Conservation (phyloP, 108 stramenopile species). For the Nitzschia sp. region DNA sequence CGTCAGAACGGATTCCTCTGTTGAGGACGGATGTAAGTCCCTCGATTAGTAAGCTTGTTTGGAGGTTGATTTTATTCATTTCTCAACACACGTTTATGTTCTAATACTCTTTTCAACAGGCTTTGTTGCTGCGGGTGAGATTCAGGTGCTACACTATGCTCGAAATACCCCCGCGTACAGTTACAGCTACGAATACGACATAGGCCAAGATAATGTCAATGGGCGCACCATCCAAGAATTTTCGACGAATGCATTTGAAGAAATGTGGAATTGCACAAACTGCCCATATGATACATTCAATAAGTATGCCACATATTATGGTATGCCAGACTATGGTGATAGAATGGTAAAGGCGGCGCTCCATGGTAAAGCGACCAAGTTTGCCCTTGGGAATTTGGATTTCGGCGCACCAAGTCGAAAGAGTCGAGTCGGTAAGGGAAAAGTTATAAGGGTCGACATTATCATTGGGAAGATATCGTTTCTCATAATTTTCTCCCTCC, state of each 20-base stretch:
- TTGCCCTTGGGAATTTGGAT: slow-evolving; percentile 50
- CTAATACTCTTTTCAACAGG: not conserved
- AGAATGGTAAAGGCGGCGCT: slow-evolving; percentile 56
- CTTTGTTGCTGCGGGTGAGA: slow-evolving; percentile 4
- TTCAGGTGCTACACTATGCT: slow-evolving; percentile 4
- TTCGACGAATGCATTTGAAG: slow-evolving; percentile 39
- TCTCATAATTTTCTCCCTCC: not conserved
- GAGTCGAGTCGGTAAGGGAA: slow-evolving; percentile 32
- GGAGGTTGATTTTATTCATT: not conserved
- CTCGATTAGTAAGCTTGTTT: not conserved
- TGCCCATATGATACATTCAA: slow-evolving; percentile 25
- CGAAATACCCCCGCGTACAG: not conserved
- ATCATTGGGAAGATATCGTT: not conserved
- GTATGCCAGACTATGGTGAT: slow-evolving; percentile 46
- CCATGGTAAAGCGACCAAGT: slow-evolving; percentile 36
- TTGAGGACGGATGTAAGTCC: slow-evolving; percentile 22
- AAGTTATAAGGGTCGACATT: not conserved
- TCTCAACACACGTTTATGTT: too few species aligned
- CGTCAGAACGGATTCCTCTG: slow-evolving; percentile 10
- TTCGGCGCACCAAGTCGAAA: slow-evolving; percentile 31
- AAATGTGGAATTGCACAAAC: slow-evolving; percentile 35
- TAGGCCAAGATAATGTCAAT: slow-evolving; percentile 39
- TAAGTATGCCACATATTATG: slow-evolving; percentile 58
- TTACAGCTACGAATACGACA: slow-evolving; percentile 45
- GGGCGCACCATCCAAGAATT: slow-evolving; percentile 47